Conservation (phyloP, 1,284 basidiomycete genomes). For the Porphyrellus sp. region DNA sequence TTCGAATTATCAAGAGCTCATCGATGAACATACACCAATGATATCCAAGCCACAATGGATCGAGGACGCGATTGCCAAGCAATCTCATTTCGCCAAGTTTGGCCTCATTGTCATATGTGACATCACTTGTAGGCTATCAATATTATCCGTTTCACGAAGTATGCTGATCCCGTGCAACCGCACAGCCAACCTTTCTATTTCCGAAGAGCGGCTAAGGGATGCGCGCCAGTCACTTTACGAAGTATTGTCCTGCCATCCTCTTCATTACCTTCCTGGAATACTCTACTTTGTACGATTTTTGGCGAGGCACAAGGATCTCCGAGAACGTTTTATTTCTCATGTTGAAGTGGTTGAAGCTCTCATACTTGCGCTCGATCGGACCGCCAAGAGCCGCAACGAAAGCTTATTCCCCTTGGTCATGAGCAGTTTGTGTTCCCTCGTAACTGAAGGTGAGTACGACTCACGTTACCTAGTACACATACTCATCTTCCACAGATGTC, state of each 20-base stretch:
- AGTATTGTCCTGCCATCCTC: not conserved
- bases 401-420: not conserved
- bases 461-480: not conserved
- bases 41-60: not conserved
- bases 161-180: too few relatives aligned
- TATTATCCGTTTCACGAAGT: too few relatives aligned
- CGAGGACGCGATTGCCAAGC: not conserved
- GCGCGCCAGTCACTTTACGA: not conserved
- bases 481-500: not conserved
- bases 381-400: not conserved
- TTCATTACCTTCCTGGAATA: too few relatives aligned
- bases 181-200: not conserved
- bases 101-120: conserved; percentile 3
- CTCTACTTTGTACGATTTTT: not conserved
- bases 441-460: not conserved
- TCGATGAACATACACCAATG: not conserved
- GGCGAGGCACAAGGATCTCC: not conserved
- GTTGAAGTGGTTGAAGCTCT: not conserved
- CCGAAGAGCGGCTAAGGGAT: not conserved
- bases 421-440: not conserved
- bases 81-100: not conserved
- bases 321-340: not conserved
- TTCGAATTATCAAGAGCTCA: not conserved
- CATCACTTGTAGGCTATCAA: not conserved
- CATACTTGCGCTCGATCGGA: not conserved